phyloP scores from a whole-genome alignment of 2,329 filamentous ascomycete species.

The Venturiaceae sp. region DNA sequence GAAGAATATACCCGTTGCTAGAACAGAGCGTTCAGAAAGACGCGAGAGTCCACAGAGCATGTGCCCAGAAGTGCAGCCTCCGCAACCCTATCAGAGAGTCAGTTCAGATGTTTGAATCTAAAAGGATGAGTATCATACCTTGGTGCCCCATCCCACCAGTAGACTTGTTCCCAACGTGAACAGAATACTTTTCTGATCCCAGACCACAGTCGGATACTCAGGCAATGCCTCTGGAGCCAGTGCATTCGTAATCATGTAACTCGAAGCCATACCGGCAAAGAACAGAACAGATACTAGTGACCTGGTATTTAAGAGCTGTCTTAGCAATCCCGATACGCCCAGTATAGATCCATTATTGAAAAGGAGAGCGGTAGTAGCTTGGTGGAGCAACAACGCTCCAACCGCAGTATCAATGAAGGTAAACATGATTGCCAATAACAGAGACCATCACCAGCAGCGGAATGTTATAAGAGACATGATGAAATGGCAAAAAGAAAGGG shows the following conservation, averaged over 20 bases:
- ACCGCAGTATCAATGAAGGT: constrained; percentile 42
- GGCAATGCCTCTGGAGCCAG: constrained; percentile 34
- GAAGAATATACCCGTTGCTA: constrained; percentile 37
- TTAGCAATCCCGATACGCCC: constrained; percentile 39
- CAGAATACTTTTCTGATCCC: constrained; percentile 19
- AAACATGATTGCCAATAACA: constrained; percentile 30
- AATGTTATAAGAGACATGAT: background rate
- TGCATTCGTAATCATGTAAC: constrained; percentile 26
- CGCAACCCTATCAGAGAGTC: constrained; percentile 25
- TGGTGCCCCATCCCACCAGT: constrained; percentile 42
- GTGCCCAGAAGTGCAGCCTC: constrained; percentile 45
- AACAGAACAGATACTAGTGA: constrained; percentile 32
- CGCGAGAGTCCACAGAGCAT: constrained; percentile 41
- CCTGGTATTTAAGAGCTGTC: constrained; percentile 13
- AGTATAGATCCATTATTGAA: constrained; percentile 42
- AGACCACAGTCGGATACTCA: constrained; percentile 24
- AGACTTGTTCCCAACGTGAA: constrained; percentile 32
- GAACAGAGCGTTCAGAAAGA: constrained; percentile 38
- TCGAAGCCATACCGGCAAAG: constrained; percentile 33
- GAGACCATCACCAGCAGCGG: too few relatives aligned
- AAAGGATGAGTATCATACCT: constrained; percentile 27
- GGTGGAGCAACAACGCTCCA: constrained; percentile 40
- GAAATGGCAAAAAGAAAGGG: background rate
- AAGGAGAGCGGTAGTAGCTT: constrained; percentile 39
- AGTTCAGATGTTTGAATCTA: background rate